Base-by-base conservation (phyloP, 1,139 yeast genomes). In the Suhomyces taliae region DNA sequence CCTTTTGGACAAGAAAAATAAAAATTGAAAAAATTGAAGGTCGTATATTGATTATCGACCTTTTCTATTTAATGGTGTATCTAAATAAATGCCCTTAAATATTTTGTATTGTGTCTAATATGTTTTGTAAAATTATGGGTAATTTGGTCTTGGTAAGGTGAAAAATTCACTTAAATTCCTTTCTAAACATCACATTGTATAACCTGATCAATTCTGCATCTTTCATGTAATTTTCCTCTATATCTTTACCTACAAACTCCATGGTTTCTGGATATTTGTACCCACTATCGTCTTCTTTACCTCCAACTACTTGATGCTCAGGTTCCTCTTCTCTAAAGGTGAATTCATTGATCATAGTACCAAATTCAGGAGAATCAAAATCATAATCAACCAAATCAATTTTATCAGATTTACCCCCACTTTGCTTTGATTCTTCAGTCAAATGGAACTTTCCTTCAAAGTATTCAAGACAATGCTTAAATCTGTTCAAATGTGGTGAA, bases 311-410 rank as follows among this genome's bases (percentile, higher is more conserved):
- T 5, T 8, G 10, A 12, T 33, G 34, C n/a, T 37, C 45, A 8
- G 6, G 15, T 14, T 49, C 41, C 9, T 24, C 34, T 11, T 45
- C 53, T 11, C 41, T 41, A 12, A 53, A 47, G 11, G 61, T 47
- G 40, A 60, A 66, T 11, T 52, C 51, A 15, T 56, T 56, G 15
- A 70, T 54, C 14, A 59, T 56, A 4, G 56, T 46, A 2, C 59
- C 51, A 12, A 73, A 57, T 34, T 61, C 65, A 1, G 69, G 67
- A 2, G 69, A 62, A 47, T 70, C 74, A 43, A 60, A 61, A 41
- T 72, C 76, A 31, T 53, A 47, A 38, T 66, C 66, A 8, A 58
- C 47, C 37, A 62, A 38, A 40, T 58, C 59, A 15, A 65, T 49
- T 37, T 59, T 55, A 10, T 35, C 38, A 4, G 44, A 38, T 7